phyloP scores from a whole-genome alignment of 768 basidiomycete genomes.

The Erythrobasidium yunnanense region DNA sequence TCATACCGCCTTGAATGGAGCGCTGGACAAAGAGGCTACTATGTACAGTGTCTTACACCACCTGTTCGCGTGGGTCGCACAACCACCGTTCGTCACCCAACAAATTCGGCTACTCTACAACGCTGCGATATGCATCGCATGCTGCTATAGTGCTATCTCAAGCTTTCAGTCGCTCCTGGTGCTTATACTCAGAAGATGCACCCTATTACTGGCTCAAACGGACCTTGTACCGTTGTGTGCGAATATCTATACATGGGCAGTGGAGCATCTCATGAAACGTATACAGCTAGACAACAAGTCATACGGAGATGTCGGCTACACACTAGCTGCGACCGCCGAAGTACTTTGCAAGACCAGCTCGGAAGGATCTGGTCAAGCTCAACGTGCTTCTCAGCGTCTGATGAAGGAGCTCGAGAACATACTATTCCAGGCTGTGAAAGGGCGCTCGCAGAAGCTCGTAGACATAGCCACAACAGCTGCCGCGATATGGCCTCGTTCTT shows the following conservation, averaged over 20 bases:
- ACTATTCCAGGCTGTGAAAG: too few species aligned
- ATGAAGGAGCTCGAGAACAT: too few species aligned
- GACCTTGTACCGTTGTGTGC: neutral
- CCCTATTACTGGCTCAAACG: neutral
- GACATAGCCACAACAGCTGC: too few species aligned
- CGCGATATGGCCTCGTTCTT: too few species aligned
- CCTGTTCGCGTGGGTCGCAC: neutral
- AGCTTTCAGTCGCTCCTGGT: neutral
- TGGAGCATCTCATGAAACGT: neutral
- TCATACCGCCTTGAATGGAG: neutral
- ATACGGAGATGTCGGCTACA: too few species aligned
- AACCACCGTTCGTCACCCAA: slow-evolving; percentile 6
- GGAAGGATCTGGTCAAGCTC: too few species aligned
- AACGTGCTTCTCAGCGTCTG: too few species aligned
- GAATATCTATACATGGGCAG: neutral
- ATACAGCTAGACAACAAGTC: too few species aligned
- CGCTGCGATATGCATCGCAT: neutral
- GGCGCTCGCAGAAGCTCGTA: too few species aligned
- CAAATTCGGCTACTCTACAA: slow-evolving; percentile 12
- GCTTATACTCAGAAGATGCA: neutral
- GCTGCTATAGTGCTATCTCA: neutral
- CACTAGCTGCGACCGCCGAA: too few species aligned
- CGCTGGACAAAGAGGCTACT: neutral
- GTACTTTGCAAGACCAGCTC: too few species aligned
- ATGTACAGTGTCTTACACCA: slow-evolving; percentile 1